A percentile compares a stretch with the other conserved stretches of the same genome.
Evolutionary conservation across 768 basidiomycete species (phyloP).

Genomic region (Sistotremastrum suecicum): DNA sequence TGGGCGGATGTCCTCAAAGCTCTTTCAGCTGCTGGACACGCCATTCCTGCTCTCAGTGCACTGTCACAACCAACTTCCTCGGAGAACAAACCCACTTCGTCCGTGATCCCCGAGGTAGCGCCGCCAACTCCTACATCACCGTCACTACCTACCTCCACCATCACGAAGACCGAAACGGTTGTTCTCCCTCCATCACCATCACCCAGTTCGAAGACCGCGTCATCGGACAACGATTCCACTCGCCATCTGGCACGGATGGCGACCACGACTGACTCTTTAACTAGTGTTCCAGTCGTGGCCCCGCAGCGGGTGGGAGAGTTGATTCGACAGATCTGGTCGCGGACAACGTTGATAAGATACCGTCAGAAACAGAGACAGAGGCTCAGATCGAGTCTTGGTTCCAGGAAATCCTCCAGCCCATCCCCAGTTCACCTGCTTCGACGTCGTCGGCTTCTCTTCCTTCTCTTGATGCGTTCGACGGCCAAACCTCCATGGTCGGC

Average conservation of each 20-base stretch:
- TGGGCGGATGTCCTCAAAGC: conserved; percentile 74
- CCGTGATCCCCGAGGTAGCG: conserved; percentile 20
- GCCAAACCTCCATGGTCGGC: too few species aligned
- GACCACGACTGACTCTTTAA: conserved; percentile 42
- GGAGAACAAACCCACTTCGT: conserved; percentile 23
- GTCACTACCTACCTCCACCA: conserved; percentile 19
- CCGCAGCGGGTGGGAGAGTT: conserved; percentile 76
- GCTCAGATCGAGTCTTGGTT: too few species aligned
- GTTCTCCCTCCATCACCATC: conserved; percentile 22
- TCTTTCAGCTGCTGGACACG: conserved; percentile 29
- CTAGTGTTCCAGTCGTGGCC: conserved; percentile 46
- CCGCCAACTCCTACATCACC: conserved; percentile 20
- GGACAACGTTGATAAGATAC: conserved; percentile 6
- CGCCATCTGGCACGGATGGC: conserved; percentile 98
- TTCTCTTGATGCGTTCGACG: too few species aligned
- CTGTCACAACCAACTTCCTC: conserved; percentile 12
- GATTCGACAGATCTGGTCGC: conserved; percentile 2
- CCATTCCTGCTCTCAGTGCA: conserved; percentile 7
- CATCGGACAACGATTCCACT: conserved; percentile 47
- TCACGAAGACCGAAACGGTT: conserved; percentile 11
- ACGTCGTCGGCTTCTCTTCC: too few species aligned
- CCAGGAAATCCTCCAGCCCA: too few species aligned
- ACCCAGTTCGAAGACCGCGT: conserved; percentile 17
- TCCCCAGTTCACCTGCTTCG: too few species aligned
- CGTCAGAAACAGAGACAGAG: neutral